Evolutionary conservation across 148 eudicot species (phyloP), one percentile per base, ranked within the genome.

Genomic region (Chenopodium formosanum): DNA sequence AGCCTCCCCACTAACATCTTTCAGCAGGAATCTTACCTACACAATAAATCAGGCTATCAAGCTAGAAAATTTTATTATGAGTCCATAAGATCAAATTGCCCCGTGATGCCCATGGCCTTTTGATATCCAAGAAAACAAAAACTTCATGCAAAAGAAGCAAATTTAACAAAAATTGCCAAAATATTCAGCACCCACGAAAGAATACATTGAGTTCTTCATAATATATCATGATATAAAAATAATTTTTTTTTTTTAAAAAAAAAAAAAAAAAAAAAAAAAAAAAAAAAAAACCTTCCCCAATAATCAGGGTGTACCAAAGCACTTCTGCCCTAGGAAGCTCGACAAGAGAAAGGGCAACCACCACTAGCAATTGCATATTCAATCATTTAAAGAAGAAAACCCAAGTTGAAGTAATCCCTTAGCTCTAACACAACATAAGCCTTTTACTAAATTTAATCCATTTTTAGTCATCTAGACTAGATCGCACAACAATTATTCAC

Each of bases 1-100:
- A 8, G 98, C 99, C 84, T 91, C 99, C 81, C 98, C 99, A 74
- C 88, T 86, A 32, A 94, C 93, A 89, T 90, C 85, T 79, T 94
- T 89, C 62, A 96, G 89, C 91, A 96, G 85, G 80, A 94, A 94
- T 23, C 95, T 82, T 80, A 92, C 95, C 99, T 96, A 73, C 17
- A 64, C 23, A 56, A 52, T 25, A 71, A 81, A 73, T 29, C 50
- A 62, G 27, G 75, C 7, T 22, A 47, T n/a, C 11, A 76, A 47
- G 3, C 50, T 44, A 80, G 29, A 60, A 65, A 27, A n/a, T 4
- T 29, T 20, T 25, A 60, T 12, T 27, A 68, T 31, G 31, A 70
- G 32, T 3, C 31, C 22, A 68, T 52, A 2, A 9, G 44, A 68
- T 68, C 72, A 0, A 31, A 44, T 16, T 68, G 31, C 20, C 6